phyloP scores from a whole-genome alignment of 257 asterid species.

The Solanum bulbocastanum region DNA sequence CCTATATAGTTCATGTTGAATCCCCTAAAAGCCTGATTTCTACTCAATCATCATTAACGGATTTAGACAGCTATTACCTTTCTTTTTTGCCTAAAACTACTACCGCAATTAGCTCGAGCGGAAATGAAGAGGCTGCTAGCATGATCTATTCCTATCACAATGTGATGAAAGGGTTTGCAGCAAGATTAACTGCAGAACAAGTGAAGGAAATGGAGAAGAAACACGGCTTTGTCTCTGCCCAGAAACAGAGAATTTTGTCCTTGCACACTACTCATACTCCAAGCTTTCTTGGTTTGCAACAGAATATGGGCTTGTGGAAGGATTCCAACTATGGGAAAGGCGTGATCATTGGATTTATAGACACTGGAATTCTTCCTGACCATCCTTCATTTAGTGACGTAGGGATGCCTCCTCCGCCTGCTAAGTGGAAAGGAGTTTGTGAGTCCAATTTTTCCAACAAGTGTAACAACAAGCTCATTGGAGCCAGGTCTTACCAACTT shows the following conservation, averaged over 20 bases:
- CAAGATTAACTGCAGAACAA: constrained; percentile 23
- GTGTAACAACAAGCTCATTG: constrained; percentile 48
- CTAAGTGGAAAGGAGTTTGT: constrained; percentile 41
- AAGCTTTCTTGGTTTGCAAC: constrained; percentile 32
- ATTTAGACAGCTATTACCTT: constrained; percentile 18
- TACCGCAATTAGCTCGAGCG: neutral
- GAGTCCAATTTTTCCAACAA: neutral
- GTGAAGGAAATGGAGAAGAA: constrained; percentile 21
- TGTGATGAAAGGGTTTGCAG: constrained; percentile 38
- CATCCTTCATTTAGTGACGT: constrained; percentile 44
- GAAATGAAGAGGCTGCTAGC: neutral
- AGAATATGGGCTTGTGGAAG: constrained; percentile 33
- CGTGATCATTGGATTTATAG: constrained; percentile 37
- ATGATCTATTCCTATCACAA: constrained; percentile 20
- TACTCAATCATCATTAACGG: neutral
- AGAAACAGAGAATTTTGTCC: constrained; percentile 10
- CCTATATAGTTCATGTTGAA: constrained; percentile 33
- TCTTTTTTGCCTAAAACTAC: constrained; percentile 19
- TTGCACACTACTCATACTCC: constrained; percentile 42
- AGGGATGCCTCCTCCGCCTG: constrained; percentile 43
- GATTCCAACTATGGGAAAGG: constrained; percentile 43
- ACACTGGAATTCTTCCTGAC: constrained; percentile 26
- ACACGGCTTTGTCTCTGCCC: constrained; percentile 21
- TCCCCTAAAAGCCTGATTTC: neutral
- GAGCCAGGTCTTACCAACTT: constrained; percentile 12